These are phyloP conservation scores for Saccharum hybrid DNA, from an alignment of 202 grass and related monocot species.

Conservation along the genomic window DNA sequence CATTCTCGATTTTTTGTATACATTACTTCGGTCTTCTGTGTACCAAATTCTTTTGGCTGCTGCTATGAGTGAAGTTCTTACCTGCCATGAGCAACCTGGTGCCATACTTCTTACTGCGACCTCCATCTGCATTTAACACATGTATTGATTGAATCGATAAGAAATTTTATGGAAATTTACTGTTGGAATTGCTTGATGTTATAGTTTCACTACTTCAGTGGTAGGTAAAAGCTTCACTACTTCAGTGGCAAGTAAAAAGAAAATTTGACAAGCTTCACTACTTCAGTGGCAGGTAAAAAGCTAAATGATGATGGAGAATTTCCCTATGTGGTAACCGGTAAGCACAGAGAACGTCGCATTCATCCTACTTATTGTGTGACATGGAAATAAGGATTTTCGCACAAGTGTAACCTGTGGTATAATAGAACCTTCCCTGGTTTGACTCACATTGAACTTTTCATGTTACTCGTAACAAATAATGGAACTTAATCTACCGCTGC, in stretches of 20 bases:
- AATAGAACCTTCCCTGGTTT: neutral
- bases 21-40: neutral
- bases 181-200: neutral
- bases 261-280: neutral
- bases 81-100: constrained; percentile 17
- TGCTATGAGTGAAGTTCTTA: neutral
- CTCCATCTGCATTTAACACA: constrained; percentile 16
- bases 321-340: neutral
- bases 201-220: neutral
- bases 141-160: neutral
- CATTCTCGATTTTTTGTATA: neutral
- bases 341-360: neutral
- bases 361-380: neutral
- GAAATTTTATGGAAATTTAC: neutral
- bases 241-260: neutral
- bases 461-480: neutral
- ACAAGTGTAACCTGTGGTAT: neutral
- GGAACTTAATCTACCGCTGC: neutral
- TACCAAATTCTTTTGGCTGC: neutral
- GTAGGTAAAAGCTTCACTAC: neutral
- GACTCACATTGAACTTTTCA: neutral
- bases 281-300: neutral
- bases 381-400: neutral
- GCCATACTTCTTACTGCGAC: neutral
- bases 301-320: neutral